Conservation (phyloP, 257 asterid genomes). For the Capsicum rhomboideum region DNA sequence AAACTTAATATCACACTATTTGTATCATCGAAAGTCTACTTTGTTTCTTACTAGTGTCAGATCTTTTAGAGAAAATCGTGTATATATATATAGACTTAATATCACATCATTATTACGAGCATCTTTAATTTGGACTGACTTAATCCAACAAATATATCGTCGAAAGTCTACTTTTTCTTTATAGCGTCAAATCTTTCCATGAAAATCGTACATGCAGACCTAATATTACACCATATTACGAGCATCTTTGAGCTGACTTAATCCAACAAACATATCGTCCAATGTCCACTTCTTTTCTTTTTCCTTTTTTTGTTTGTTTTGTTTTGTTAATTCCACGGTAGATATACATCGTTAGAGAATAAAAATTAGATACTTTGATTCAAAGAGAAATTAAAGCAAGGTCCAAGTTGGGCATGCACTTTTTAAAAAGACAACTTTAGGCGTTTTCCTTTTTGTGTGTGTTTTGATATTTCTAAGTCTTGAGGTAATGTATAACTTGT, state of each 20-base stretch:
- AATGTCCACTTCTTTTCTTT: background rate
- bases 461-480: slow-evolving; percentile 12
- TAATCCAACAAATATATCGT: background rate
- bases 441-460: background rate
- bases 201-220: background rate
- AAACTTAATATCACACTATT: too few species aligned
- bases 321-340: background rate
- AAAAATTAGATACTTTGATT: slow-evolving; percentile 13
- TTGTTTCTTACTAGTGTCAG: background rate
- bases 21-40: background rate
- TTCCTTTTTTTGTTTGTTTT: background rate
- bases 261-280: background rate
- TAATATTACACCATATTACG: background rate
- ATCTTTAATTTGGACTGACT: too few species aligned
- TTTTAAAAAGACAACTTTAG: background rate
- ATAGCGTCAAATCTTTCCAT: background rate
- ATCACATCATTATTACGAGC: background rate
- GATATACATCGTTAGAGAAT: background rate
- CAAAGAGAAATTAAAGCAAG: slow-evolving; percentile 5
- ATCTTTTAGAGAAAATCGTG: background rate
- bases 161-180: background rate
- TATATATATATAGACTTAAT: background rate
- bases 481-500: slow-evolving; percentile 21
- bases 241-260: background rate
- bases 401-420: background rate